Base-by-base conservation (phyloP, 106 monocot genomes). In the Dendrobium huoshanense region DNA sequence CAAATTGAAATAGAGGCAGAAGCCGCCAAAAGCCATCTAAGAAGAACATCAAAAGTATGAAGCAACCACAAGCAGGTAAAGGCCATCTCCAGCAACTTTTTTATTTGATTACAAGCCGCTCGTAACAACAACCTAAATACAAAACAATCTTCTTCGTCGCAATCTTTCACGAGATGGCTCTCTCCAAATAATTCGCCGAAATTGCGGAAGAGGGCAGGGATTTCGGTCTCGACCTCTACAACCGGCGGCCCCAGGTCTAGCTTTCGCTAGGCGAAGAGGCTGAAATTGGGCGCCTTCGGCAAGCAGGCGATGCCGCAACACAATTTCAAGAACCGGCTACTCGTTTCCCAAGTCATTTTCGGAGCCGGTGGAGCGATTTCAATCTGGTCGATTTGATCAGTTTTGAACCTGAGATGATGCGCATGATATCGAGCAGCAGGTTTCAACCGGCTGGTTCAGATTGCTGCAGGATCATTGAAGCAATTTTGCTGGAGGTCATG, bases 351-450 rank as follows among this genome's bases (percentile, higher is more conserved):
- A 78, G 90, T 85, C 5, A 84, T 90, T 80, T 91, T 41, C 85
- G 82, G 80, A 90, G 89, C 88, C 83, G 96, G 56, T 96, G 96
- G 96, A 96, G 96, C 82, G 91, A 93, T 78, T 82, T 96, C 56
- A 93, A 91, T 87, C 84, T 89, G 27, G 74, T 89, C 18, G 96
- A 96, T 75, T 73, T 96, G 41, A 82, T 93, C 43, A 85, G 89
- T 29, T 73, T 96, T 31, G 84, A 86, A 22, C 86, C 88, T 27
- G 95, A 99, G 67, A 91, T 99, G 95, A 48, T 99, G 85, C 75
- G 75, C 25, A 11, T 27, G 44, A 48, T 49, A 1, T 91, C 91
- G 0, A 87, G 87, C 89, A 79, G 68, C 77, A 58, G 91, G 59
- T 85, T 91, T 43, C 55, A 41, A 5, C 15, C 5, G 3, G 83